Evolutionary conservation across 768 basidiomycete species (phyloP), one percentile per base, ranked within the genome.

Genomic region (Podaxis sp.): DNA sequence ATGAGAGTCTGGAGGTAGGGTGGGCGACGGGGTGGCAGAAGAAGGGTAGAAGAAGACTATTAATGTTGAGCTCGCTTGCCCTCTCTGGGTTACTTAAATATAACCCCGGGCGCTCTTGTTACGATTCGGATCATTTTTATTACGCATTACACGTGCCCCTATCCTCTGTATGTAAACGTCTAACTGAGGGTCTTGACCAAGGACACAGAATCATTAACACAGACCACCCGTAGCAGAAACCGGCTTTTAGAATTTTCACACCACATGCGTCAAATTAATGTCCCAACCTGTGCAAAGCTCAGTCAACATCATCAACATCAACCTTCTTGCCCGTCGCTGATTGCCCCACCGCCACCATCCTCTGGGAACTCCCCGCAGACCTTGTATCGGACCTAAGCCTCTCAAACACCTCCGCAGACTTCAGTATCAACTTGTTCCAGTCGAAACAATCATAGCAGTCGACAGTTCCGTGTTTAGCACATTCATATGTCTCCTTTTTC

Each of bases 391-490:
- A 0, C 11, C 54, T 40, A 12, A 40, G 38, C 54, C 38, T 0
- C 4, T 40, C 38, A 36, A 56, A n/a, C 20, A 15, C 37, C 38
- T 15, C 24, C 38, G 38, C 17, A 40, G 22, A 38, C 20, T 38
- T 24, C n/a, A 56, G 54, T 40, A 56, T 40, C 54, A 56, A 15
- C 22, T 56, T 56, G 11, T 1, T 4, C 54, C 54, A 56, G 24
- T 41, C 20, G 5, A 56, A 56, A 26, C 54, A 56, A 40, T 56
- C 38, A 38, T 10, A 20, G 56, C 62, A 63, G 49, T 63, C 62
- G 36, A 58, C 36, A 37, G 48, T 36, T n/a, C 40, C 24, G 56
- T 63, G 50, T 30, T 51, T 63, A 13, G 38, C 50, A 38, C 62
- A 63, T 53, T 58, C 13, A 40, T 58, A 63, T 3, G 56, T 58